Percentiles rank a stretch among this genome's conserved stretches.
Conservation (phyloP, 352 stramenopile genomes). For the Phytopythium kandeliae region DNA sequence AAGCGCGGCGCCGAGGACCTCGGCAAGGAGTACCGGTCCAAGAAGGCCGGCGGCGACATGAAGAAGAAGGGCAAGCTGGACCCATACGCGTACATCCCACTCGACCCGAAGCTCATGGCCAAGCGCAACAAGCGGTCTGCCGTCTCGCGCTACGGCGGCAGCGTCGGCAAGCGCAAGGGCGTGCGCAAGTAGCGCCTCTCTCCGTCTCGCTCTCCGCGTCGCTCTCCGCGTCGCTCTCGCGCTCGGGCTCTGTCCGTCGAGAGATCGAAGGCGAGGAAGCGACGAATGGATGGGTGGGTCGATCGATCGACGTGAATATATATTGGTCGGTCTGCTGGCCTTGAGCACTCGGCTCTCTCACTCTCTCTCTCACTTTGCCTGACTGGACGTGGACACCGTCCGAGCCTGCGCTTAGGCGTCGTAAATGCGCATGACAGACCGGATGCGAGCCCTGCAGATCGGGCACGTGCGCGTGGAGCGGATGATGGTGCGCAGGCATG, state of each 20-base stretch:
- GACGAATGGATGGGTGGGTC: too few relatives aligned
- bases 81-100: slow-evolving; percentile 96
- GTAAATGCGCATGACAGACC: slow-evolving; percentile 44
- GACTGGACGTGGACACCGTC: too few relatives aligned
- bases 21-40: slow-evolving; percentile 91
- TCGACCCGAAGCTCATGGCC: slow-evolving; percentile 94
- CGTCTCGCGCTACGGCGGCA: slow-evolving; percentile 71
- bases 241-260: too few relatives aligned
- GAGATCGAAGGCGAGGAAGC: too few relatives aligned
- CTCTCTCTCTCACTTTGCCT: too few relatives aligned
- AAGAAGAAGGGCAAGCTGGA: slow-evolving; percentile 97
- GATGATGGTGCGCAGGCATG: slow-evolving; percentile 34
- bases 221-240: too few relatives aligned
- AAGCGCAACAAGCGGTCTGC: slow-evolving; percentile 84
- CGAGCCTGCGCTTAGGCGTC: slow-evolving; percentile 5
- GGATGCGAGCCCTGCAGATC: slow-evolving; percentile 35
- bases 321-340: too few relatives aligned
- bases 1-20: slow-evolving; percentile 65
- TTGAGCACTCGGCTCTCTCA: too few relatives aligned
- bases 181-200: slow-evolving; percentile 25
- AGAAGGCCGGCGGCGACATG: slow-evolving; percentile 95
- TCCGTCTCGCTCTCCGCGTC: too few relatives aligned
- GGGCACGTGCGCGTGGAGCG: slow-evolving; percentile 26
- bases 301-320: too few relatives aligned
- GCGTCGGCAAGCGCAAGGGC: slow-evolving; percentile 72